Evolutionary conservation across 768 basidiomycete genomes (phyloP).

Genomic region (Collybia sordida): DNA sequence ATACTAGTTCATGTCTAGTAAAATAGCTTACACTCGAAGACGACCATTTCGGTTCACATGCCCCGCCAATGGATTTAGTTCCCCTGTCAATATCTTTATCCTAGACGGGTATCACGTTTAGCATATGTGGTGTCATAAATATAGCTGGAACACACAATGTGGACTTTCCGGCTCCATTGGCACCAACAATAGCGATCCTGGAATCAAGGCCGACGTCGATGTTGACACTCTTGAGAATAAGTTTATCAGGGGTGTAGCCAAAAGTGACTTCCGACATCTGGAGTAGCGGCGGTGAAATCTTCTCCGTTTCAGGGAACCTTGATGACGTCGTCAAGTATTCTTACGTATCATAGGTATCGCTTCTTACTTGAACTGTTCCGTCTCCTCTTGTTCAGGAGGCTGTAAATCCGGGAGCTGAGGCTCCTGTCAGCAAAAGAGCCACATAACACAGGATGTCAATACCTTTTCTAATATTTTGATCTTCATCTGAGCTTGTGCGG

Average conservation of each 20-base stretch:
- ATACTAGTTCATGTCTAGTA: neutral
- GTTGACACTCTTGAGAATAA: conserved; percentile 76
- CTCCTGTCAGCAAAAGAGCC: neutral
- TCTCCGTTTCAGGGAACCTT: conserved; percentile 94
- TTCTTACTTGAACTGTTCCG: conserved; percentile 82
- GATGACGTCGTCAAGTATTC: neutral
- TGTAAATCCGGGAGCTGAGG: conserved; percentile 84
- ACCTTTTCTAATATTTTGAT: conserved; percentile 80
- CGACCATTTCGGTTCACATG: conserved; percentile 91
- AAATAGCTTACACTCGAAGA: conserved; percentile 68
- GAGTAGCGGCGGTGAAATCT: conserved; percentile 93
- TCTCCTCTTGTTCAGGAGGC: conserved; percentile 91
- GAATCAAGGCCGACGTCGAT: conserved; percentile 95
- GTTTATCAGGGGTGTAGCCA: conserved; percentile 77
- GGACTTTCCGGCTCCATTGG: conserved; percentile 96
- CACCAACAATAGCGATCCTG: conserved; percentile 91
- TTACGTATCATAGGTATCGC: neutral
- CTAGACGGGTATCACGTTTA: conserved; percentile 35
- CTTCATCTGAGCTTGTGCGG: conserved; percentile 82
- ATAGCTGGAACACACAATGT: conserved; percentile 60
- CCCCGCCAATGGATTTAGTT: conserved; percentile 71
- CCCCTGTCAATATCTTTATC: conserved; percentile 90
- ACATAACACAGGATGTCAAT: neutral
- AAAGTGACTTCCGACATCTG: conserved; percentile 92
- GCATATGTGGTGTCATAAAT: neutral